These are phyloP conservation scores for Golubevia sp. DNA, from an alignment of 1,284 basidiomycete species.

Conservation along the genomic window DNA sequence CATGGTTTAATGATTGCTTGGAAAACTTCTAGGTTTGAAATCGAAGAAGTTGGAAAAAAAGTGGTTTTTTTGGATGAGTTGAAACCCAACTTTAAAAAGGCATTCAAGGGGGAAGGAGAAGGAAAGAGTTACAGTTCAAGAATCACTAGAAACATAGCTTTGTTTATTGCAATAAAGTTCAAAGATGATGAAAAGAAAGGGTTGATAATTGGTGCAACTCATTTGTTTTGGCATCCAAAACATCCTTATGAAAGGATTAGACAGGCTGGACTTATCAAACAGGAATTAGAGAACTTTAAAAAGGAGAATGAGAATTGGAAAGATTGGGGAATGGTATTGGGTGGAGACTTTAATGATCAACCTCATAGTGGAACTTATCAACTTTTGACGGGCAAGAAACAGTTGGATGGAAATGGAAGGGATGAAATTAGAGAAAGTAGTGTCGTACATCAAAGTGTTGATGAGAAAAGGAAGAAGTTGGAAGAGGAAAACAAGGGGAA, in stretches of 20 bases:
- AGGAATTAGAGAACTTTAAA: constrained; percentile 27
- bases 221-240: constrained; percentile 60
- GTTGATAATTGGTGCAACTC: constrained; percentile 51
- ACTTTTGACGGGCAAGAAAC: constrained; percentile 32
- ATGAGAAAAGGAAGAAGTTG: constrained; percentile 22
- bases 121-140: constrained; percentile 24
- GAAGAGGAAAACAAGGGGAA: neutral
- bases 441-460: constrained; percentile 50
- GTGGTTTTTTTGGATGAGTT: constrained; percentile 38
- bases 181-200: constrained; percentile 11
- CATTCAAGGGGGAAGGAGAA: neutral
- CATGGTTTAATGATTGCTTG: constrained; percentile 56
- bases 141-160: constrained; percentile 37
- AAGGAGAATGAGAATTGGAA: neutral
- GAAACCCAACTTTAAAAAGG: constrained; percentile 13
- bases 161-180: constrained; percentile 37
- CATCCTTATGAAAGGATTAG: constrained; percentile 52
- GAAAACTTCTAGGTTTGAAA: constrained; percentile 14
- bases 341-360: constrained; percentile 46
- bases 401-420: constrained; percentile 1
- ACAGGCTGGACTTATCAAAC: constrained; percentile 43
- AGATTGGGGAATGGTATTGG: too few species aligned
- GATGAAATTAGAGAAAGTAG: constrained; percentile 27
- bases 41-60: constrained; percentile 5
- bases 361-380: constrained; percentile 52